Base-by-base conservation (phyloP, 2,329 filamentous ascomycete species). In the Penicillium griseofulvum region DNA sequence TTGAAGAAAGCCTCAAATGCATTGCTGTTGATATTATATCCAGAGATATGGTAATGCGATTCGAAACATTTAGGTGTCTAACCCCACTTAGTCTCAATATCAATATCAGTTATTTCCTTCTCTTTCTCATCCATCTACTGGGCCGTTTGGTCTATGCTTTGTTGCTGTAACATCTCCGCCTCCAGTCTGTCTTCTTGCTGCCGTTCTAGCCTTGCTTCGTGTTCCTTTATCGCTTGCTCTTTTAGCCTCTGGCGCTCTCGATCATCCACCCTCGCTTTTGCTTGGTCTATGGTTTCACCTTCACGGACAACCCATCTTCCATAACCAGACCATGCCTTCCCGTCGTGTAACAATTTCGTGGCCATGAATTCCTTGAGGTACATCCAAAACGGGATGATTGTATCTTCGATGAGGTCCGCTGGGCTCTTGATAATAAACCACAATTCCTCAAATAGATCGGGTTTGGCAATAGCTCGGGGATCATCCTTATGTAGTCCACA, bases 281-380 rank as follows among this genome's bases (percentile, higher is more conserved):
- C 24, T 28, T 42, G 24, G 7, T 28, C 39, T 4, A 42, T 7
- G 1, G 1, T 42, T 42, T 42, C 39, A 2, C 39, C 39, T 5
- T 42, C 24, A 1, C 3, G 24, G 5, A 28, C 16, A 5, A 42
- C 6, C 16, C 39, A 42, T 17, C 0, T 28, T 17, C 24, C 39
- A 12, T 9, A 3, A 41, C 14, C 12, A 0, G 3, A 1, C 9
- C 9, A 42, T 28, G 39, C 39, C 24, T 42, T 42, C 1, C 10
- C 24, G 1, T 42, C 39, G 1, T 42, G 28, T 7, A 28, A 1
- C 9, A 42, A 12, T 1, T 17, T 42, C 2, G 16, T 1, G 5
- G 0, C 7, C 3, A 28, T 17, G 1, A 12, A 42, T 7, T n/a
- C 9, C 3, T 12, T 4, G 1, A 42, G 4, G 1, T 1, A 0